A percentile compares a stretch with the other conserved stretches of the same genome.
Evolutionary conservation across 352 stramenopile genomes (phyloP).

Genomic region (Pythium volutum): DNA sequence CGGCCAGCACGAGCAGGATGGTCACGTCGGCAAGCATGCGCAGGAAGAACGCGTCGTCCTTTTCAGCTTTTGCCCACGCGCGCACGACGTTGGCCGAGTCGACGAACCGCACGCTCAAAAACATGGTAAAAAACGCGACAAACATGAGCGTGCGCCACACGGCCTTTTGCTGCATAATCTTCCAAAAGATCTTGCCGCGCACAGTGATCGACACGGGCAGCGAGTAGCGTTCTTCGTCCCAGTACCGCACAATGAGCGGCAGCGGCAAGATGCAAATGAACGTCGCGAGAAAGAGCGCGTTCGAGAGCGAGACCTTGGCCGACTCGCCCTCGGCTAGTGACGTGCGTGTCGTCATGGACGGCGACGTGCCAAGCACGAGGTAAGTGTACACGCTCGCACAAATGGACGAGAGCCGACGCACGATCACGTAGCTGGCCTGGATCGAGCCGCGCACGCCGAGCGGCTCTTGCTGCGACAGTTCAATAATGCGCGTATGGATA

Average conservation of each 20-base stretch:
- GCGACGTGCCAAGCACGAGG: neutral
- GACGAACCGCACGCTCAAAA: slow-evolving; percentile 29
- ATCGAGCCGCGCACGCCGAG: slow-evolving; percentile 26
- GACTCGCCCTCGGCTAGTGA: neutral
- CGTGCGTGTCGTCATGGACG: too few relatives aligned
- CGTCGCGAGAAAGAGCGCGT: slow-evolving; percentile 28
- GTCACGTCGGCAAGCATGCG: slow-evolving; percentile 34
- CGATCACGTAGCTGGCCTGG: slow-evolving; percentile 28
- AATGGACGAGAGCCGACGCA: slow-evolving; percentile 25
- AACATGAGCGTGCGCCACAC: slow-evolving; percentile 42
- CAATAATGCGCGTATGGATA: slow-evolving; percentile 31
- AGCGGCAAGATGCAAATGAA: slow-evolving; percentile 30
- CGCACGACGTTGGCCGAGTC: slow-evolving; percentile 17
- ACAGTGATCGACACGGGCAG: slow-evolving; percentile 30
- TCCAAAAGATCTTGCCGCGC: slow-evolving; percentile 39
- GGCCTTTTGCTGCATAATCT: slow-evolving; percentile 47
- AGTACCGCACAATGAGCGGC: slow-evolving; percentile 32
- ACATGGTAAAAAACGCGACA: slow-evolving; percentile 39
- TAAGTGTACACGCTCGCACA: slow-evolving; percentile 7
- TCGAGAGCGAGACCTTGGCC: slow-evolving; percentile 19
- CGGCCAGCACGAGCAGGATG: slow-evolving; percentile 21
- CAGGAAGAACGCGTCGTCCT: slow-evolving; percentile 23
- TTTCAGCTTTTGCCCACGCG: neutral
- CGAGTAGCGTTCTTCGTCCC: slow-evolving; percentile 34
- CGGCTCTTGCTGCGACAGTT: slow-evolving; percentile 38